These are phyloP conservation scores for Blastobotrys mokoenaii DNA, from an alignment of 805 yeast genomes.

Conservation along the genomic window DNA sequence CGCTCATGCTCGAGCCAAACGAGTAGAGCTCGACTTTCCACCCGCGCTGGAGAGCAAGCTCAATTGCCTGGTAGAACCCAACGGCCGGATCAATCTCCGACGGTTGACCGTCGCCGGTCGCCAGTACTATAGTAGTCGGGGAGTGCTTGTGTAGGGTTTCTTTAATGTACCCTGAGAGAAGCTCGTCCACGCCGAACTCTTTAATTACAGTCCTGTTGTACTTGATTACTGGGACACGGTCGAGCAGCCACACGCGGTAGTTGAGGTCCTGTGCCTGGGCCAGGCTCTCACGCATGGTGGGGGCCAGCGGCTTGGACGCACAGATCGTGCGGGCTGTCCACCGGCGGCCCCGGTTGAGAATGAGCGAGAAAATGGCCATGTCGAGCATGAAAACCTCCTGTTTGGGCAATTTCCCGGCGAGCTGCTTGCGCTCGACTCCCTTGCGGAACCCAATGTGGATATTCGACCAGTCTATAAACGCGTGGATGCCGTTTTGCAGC, in stretches of 20 bases:
- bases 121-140: constrained; percentile 6
- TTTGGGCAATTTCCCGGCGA: background rate
- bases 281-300: background rate
- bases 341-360: constrained; percentile 9
- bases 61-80: constrained; percentile 7
- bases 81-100: background rate
- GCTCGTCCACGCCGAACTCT: constrained; percentile 13
- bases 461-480: constrained; percentile 11
- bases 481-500: background rate
- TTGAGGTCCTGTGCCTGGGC: background rate
- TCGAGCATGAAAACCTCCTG: background rate
- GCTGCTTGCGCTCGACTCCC: background rate
- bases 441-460: constrained; percentile 3
- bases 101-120: constrained; percentile 13
- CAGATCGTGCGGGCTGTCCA: background rate
- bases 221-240: background rate
- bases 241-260: background rate
- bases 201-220: background rate
- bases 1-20: constrained; percentile 7
- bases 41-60: constrained; percentile 6
- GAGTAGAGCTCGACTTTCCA: constrained; percentile 13
- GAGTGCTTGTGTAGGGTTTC: background rate
- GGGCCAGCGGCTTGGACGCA: constrained; percentile 1
- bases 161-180: background rate
- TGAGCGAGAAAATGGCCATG: constrained; percentile 3